Evolutionary conservation across 2,329 filamentous ascomycete species (phyloP).

Genomic region (Alternaria alternata): DNA sequence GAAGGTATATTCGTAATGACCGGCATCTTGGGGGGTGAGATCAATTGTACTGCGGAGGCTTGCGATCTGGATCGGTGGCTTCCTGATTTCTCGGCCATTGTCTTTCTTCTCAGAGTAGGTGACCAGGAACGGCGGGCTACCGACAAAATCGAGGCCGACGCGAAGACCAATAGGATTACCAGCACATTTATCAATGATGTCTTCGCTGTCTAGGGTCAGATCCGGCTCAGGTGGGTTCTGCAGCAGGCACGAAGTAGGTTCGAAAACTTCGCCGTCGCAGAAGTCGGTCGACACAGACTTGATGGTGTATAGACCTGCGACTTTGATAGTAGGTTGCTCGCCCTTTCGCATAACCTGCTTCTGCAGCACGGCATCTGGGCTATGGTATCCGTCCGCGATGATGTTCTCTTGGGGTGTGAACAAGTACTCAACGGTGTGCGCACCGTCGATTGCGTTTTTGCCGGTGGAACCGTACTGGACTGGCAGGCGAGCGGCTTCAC

Average conservation of each 20-base stretch:
- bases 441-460: constrained; percentile 65
- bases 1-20: constrained; percentile 88
- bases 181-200: constrained; percentile 93
- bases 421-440: constrained; percentile 79
- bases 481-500: constrained; percentile 72
- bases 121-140: constrained; percentile 90
- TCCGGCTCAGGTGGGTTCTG: constrained; percentile 90
- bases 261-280: constrained; percentile 87
- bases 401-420: constrained; percentile 80
- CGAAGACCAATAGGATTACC: constrained; percentile 90
- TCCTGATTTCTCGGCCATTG: constrained; percentile 60
- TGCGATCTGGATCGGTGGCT: constrained; percentile 61
- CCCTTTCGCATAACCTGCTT: constrained; percentile 68
- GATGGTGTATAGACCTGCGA: constrained; percentile 86
- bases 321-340: constrained; percentile 73
- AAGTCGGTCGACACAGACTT: constrained; percentile 79
- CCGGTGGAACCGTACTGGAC: constrained; percentile 73
- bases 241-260: constrained; percentile 91
- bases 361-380: constrained; percentile 63
- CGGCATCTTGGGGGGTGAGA: constrained; percentile 80
- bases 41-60: constrained; percentile 84
- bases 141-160: constrained; percentile 87
- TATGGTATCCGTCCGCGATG: constrained; percentile 73
- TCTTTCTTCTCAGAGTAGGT: constrained; percentile 75
- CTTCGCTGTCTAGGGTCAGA: constrained; percentile 75